Conservation (phyloP, 768 basidiomycete species). For the Russula griseocarnosa region DNA sequence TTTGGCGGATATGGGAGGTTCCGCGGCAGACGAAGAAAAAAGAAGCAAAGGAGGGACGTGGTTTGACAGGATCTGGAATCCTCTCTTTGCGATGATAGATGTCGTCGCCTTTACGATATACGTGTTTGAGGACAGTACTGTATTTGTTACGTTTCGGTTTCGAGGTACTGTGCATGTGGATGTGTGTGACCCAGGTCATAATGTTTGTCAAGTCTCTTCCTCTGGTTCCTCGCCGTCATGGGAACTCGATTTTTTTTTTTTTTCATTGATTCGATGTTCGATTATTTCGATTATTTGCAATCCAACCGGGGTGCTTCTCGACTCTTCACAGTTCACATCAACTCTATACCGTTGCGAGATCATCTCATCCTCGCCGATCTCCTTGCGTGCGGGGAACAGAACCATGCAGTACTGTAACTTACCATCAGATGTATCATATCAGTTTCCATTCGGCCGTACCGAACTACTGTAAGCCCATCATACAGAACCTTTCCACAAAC, state of each 20-base stretch:
- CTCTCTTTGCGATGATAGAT: slow-evolving; percentile 36
- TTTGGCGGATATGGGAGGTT: slow-evolving; percentile 85
- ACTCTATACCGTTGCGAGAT: neutral
- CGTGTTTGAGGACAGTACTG: too few relatives aligned
- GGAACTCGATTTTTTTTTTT: neutral
- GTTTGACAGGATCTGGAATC: slow-evolving; percentile 34
- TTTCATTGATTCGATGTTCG: too few relatives aligned
- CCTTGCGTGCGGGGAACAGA: too few relatives aligned
- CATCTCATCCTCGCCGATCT: too few relatives aligned
- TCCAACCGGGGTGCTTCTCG: neutral
- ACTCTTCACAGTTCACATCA: neutral
- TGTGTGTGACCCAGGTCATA: too few relatives aligned
- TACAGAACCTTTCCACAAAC: neutral
- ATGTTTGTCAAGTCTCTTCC: neutral
- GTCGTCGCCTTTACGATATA: too few relatives aligned
- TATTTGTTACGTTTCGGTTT: neutral
- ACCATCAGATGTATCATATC: too few relatives aligned
- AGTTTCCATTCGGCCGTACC: neutral
- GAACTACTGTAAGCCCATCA: neutral
- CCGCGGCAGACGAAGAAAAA: slow-evolving; percentile 53
- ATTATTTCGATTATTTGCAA: neutral
- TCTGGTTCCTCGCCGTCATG: neutral
- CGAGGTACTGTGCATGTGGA: neutral
- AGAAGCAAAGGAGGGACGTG: slow-evolving; percentile 38
- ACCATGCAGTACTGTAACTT: too few relatives aligned